Evolutionary conservation across 2,329 filamentous ascomycete genomes (phyloP).

Genomic region (Aspergillus sergii): DNA sequence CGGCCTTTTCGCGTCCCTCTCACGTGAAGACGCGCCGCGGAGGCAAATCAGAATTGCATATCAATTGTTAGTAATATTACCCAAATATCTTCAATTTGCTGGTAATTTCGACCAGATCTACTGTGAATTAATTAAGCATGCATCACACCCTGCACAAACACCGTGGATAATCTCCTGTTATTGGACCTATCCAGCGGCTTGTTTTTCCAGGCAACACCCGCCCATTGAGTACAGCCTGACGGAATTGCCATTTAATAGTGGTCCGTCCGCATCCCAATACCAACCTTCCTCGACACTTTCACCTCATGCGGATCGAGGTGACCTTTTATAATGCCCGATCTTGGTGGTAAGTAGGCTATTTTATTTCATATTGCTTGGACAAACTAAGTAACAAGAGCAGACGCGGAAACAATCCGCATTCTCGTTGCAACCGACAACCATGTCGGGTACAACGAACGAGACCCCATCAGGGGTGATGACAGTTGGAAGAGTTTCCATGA

Average conservation of each 20-base stretch:
- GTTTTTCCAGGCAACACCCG: slow-evolving; percentile 11
- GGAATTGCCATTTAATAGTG: neutral
- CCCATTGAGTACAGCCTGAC: slow-evolving; percentile 2
- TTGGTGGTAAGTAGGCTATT: slow-evolving; percentile 29
- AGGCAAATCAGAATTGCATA: slow-evolving; percentile 7
- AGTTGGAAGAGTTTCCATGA: slow-evolving; percentile 97
- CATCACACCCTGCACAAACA: neutral
- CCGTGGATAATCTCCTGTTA: neutral
- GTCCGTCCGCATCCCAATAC: neutral
- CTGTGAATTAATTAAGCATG: neutral
- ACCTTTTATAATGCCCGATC: slow-evolving; percentile 26
- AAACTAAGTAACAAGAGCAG: slow-evolving; percentile 30
- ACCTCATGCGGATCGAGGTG: neutral
- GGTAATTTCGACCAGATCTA: no score
- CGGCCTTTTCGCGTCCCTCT: slow-evolving; percentile 7
- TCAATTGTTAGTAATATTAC: neutral
- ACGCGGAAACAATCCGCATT: slow-evolving; percentile 86
- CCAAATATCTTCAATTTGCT: no score
- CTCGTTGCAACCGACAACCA: slow-evolving; percentile 95
- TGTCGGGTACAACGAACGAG: slow-evolving; percentile 93
- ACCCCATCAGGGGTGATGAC: slow-evolving; percentile 92
- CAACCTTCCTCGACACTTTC: neutral
- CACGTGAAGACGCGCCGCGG: slow-evolving; percentile 30
- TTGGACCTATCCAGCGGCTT: neutral
- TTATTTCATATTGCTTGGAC: neutral